Percentiles rank a stretch among this genome's conserved stretches.
phyloP scores from a whole-genome alignment of 2,329 filamentous ascomycete species.

The Erysiphe pulchra region DNA sequence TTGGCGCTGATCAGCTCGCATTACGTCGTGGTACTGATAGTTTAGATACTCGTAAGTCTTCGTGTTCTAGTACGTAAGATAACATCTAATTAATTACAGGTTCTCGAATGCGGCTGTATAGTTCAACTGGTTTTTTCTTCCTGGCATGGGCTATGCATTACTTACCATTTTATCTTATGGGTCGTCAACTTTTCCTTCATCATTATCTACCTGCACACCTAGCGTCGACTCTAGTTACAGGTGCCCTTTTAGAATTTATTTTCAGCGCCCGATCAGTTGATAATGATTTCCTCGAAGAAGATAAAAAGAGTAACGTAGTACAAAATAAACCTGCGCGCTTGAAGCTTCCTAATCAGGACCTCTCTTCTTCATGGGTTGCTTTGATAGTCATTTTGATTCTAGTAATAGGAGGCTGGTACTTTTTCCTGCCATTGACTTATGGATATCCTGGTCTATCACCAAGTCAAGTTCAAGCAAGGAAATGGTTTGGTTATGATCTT shows the following conservation, averaged over 20 bases:
- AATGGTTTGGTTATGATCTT: conserved; percentile 92
- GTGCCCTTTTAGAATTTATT: conserved; percentile 80
- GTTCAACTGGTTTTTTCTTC: conserved; percentile 98
- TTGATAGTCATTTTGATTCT: conserved; percentile 39
- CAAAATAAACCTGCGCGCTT: conserved; percentile 54
- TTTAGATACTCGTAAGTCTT: conserved; percentile 62
- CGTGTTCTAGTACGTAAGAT: neutral
- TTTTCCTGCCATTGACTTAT: conserved; percentile 87
- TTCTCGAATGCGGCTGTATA: conserved; percentile 82
- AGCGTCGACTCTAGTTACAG: conserved; percentile 70
- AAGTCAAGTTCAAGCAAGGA: conserved; percentile 53
- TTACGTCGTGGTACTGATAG: conserved; percentile 82
- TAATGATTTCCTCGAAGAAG: conserved; percentile 16
- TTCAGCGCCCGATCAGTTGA: conserved; percentile 60
- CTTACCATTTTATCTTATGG: conserved; percentile 94
- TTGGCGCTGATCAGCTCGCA: conserved; percentile 81
- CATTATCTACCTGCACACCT: conserved; percentile 92
- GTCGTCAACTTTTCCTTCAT: conserved; percentile 89
- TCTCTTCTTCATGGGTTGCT: conserved; percentile 58
- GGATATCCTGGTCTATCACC: conserved; percentile 72
- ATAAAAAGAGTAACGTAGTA: conserved; percentile 14
- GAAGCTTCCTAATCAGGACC: conserved; percentile 53
- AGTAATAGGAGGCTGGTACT: conserved; percentile 59
- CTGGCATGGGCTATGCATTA: conserved; percentile 94
- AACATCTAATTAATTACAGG: conserved; percentile 23